Conservation (phyloP, 2,329 filamentous ascomycete genomes). For the Exophiala phaeomuriformis region DNA sequence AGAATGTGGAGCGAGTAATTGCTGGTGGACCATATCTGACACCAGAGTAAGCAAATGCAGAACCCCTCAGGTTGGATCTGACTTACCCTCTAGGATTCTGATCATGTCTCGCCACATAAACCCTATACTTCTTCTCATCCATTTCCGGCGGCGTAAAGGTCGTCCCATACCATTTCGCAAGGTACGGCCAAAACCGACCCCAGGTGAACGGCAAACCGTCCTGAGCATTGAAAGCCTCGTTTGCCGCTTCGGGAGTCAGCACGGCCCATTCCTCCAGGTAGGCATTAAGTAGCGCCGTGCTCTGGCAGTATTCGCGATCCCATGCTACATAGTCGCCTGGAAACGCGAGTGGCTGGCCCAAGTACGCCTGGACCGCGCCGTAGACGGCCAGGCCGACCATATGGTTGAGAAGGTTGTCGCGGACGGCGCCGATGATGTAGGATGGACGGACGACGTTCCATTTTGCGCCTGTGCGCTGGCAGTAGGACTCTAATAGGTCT, state of each 20-base stretch:
- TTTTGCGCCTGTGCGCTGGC: slow-evolving; percentile 30
- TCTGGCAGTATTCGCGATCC: slow-evolving; percentile 31
- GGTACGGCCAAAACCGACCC: slow-evolving; percentile 42
- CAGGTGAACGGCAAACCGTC: slow-evolving; percentile 43
- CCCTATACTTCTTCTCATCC: slow-evolving; percentile 17
- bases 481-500: slow-evolving; percentile 41
- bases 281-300: slow-evolving; percentile 41
- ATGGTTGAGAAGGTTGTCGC: slow-evolving; percentile 45
- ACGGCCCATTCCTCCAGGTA: slow-evolving; percentile 46
- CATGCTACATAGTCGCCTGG: slow-evolving; percentile 40
- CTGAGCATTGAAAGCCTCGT: slow-evolving; percentile 45
- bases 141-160: slow-evolving; percentile 31
- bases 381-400: slow-evolving; percentile 44
- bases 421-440: slow-evolving; percentile 44
- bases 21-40: slow-evolving; percentile 40
- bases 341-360: slow-evolving; percentile 38
- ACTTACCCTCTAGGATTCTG: slow-evolving; percentile 15
- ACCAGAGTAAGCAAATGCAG: not conserved
- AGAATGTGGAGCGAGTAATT: slow-evolving; percentile 37
- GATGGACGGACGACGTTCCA: slow-evolving; percentile 45
- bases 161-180: slow-evolving; percentile 41
- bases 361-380: slow-evolving; percentile 40
- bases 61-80: not conserved
- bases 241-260: slow-evolving; percentile 34
- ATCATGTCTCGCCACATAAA: slow-evolving; percentile 19